Evolutionary conservation across 805 yeast genomes (phyloP), one percentile per base, ranked within the genome.

Genomic region (Danielia oregonensis): DNA sequence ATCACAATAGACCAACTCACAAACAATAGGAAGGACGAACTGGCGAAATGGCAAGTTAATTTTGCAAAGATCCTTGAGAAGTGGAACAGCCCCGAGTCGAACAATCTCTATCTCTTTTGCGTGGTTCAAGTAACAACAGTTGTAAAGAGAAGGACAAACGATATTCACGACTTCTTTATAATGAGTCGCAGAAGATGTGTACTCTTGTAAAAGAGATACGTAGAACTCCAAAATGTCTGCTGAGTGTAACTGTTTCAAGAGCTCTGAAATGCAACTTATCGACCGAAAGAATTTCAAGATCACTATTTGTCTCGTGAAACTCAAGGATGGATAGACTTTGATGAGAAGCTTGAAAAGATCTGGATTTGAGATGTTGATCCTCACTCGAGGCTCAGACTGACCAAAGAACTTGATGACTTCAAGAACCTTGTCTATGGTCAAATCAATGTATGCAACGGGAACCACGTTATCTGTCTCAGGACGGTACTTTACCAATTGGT

Each of bases 1-100:
- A 17, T 62, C 67, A 33, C 77, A 65, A 40, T 72, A 65, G 1
- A 69, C 78, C 47, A 77, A 56, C 33, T 75, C 79, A 43, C 78
- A 73, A 14, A 76, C 40, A 6, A 76, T 57, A 1, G 80, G 81
- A 24, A 74, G 53, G 1, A 73, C 68, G 41, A 77, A 73, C 43
- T 76, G 79, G 23, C 73, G 61, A 33, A 73, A 62, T 7, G 72
- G 70, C 4, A 70, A 46, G 39, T 70, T 68, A 12, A 61, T 58
- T 17, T 47, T 43, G 5, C 69, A 60, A 7, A 74, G 55, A 12
- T 55, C 58, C 33, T 63, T 61, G 26, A 76, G 55, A 6, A 61
- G 48, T 0, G 77, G 76, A 3, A 76, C 57, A 2, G 68, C 66
- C 2, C 79, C 81, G 17, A 66, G 50, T 18, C 50, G 46, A 7